Base-by-base conservation (phyloP, 2,329 filamentous ascomycete genomes). In the Aureobasidium vineae region DNA sequence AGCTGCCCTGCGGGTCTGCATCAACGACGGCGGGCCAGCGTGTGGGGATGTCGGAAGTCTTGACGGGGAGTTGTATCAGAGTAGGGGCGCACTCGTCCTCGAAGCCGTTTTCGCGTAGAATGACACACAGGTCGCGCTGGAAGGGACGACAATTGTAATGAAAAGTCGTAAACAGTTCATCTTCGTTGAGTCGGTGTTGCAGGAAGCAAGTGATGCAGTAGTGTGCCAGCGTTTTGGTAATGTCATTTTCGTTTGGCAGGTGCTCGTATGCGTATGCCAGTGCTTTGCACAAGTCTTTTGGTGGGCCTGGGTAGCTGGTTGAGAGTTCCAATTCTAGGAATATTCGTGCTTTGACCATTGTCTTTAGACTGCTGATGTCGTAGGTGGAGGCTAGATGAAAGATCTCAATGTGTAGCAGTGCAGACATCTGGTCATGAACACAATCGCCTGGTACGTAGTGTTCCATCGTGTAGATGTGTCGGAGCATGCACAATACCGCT, bases 121-220 rank as follows among this genome's bases (percentile, higher is more conserved):
- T 76, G 54, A 72, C 73, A 67, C 76, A 78, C 21, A 82, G 73
- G 41, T 78, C 78, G 56, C 76, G 75, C 47, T 78, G 74, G 69
- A 82, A 81, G 6, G 73, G 71, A 7, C 74, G 71, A 13, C 78
- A 71, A 7, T 79, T 75, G 47, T 71, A 76, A 1, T 75, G 74
- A 13, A 79, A 67, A 16, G 73, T 68, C 26, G 73, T 71, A 70
- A 82, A 82, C 2, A 75, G 74, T 13, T 67, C 63, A 49, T 76
- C 72, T 26, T 75, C 63, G 2, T 71, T 75, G 3, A 82, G 73
- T 19, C 70, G 69, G 67, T 81, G 79, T 31, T 59, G 52, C 41
- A 66, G 43, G 69, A 79, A 80, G 33, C 71, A 73, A 7, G 73
- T 72, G 23, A 81, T 73, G 67, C 79, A 81, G 70, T 81, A 82